phyloP scores from a whole-genome alignment of 768 basidiomycete species.

The Lyophyllum semitale region DNA sequence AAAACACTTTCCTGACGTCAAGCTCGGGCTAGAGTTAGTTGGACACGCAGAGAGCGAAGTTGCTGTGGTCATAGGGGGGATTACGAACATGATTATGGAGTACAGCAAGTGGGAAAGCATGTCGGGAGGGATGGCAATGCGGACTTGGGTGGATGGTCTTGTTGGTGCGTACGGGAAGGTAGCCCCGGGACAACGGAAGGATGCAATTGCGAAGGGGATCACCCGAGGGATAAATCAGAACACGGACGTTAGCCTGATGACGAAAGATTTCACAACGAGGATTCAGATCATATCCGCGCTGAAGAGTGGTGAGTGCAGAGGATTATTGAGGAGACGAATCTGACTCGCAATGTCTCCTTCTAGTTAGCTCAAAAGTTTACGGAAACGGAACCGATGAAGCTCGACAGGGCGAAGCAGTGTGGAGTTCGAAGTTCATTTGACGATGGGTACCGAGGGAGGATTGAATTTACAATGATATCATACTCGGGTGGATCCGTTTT shows the following conservation, averaged over 20 bases:
- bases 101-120: conserved; percentile 59
- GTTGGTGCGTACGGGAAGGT: conserved; percentile 41
- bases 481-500: neutral
- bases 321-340: conserved; percentile 4
- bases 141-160: conserved; percentile 54
- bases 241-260: conserved; percentile 51
- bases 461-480: conserved; percentile 5
- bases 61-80: conserved; percentile 49
- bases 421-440: conserved; percentile 55
- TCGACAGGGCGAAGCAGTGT: conserved; percentile 50
- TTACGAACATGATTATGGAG: conserved; percentile 56
- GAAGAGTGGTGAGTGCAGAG: conserved; percentile 44
- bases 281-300: conserved; percentile 56
- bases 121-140: conserved; percentile 57
- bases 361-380: conserved; percentile 51
- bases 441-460: neutral
- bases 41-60: conserved; percentile 50
- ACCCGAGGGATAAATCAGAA: conserved; percentile 52
- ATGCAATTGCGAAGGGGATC: conserved; percentile 48
- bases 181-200: conserved; percentile 34
- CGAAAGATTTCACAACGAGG: conserved; percentile 53
- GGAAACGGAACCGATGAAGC: conserved; percentile 50
- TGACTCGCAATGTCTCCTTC: conserved; percentile 19
- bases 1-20: conserved; percentile 49
- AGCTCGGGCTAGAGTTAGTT: conserved; percentile 46